phyloP scores from a whole-genome alignment of 805 yeast genomes.

The Cephaloascus fragrans region DNA sequence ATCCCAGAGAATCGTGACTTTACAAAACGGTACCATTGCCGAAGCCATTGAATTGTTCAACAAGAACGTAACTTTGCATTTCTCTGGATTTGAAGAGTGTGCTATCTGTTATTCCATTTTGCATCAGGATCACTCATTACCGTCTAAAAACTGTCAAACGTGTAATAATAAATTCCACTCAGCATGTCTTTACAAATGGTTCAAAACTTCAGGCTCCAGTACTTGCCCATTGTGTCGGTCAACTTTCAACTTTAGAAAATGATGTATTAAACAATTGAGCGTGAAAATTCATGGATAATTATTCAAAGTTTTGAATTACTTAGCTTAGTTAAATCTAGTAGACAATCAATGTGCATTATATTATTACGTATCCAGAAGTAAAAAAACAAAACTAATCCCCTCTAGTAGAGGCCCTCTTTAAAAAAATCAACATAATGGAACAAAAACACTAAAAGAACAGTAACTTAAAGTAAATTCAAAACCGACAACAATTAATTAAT shows the following conservation, averaged over 20 bases:
- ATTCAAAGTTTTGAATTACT: too few relatives aligned
- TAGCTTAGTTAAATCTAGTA: too few relatives aligned
- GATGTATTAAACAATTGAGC: not conserved
- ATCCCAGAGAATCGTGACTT: conserved; percentile 71
- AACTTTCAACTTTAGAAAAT: conserved; percentile 36
- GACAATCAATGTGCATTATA: too few relatives aligned
- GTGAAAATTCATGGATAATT: too few relatives aligned
- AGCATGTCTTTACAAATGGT: conserved; percentile 95
- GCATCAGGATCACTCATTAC: conserved; percentile 85
- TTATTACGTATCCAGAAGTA: too few relatives aligned
- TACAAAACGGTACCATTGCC: conserved; percentile 61
- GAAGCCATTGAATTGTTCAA: conserved; percentile 62
- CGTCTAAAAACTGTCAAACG: conserved; percentile 79
- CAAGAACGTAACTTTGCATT: conserved; percentile 72
- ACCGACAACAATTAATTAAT: too few relatives aligned
- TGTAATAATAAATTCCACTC: conserved; percentile 94
- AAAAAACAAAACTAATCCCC: too few relatives aligned
- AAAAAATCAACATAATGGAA: too few relatives aligned
- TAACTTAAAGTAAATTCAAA: too few relatives aligned
- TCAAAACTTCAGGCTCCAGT: conserved; percentile 83
- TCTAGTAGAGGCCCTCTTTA: too few relatives aligned
- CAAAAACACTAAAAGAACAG: too few relatives aligned
- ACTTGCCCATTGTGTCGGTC: conserved; percentile 93
- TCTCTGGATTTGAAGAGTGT: conserved; percentile 93
- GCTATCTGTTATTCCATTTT: conserved; percentile 92